Percentiles rank a stretch among this genome's conserved stretches.
These are phyloP conservation scores for Cladosporium sp. DNA, from an alignment of 2,329 filamentous ascomycete species.

Conservation along the genomic window DNA sequence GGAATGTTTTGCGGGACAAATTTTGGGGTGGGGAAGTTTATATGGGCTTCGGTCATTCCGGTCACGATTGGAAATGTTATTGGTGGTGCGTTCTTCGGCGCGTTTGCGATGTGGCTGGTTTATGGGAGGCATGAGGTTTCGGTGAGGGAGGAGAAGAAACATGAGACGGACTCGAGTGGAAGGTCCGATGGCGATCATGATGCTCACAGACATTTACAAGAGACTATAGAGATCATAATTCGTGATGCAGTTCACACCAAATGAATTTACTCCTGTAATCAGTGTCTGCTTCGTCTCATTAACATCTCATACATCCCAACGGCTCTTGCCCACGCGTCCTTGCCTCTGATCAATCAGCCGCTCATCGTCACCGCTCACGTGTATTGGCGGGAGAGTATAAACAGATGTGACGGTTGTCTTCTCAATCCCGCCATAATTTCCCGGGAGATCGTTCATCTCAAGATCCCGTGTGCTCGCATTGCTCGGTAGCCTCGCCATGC, in stretches of 20 bases:
- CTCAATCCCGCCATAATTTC: neutral
- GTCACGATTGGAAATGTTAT: conserved; percentile 23
- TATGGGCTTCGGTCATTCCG: conserved; percentile 31
- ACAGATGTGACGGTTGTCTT: neutral
- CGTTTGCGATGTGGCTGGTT: neutral
- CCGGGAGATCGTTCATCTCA: neutral
- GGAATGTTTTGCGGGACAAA: conserved; percentile 35
- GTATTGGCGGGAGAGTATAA: neutral
- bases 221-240: neutral
- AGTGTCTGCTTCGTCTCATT: neutral
- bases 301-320: neutral
- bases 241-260: neutral
- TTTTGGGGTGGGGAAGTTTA: conserved; percentile 44
- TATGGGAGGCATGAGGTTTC: neutral
- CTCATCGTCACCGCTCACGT: neutral
- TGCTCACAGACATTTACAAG: neutral
- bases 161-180: neutral
- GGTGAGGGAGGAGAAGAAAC: neutral
- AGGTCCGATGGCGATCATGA: neutral
- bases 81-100: conserved; percentile 18
- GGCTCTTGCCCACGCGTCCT: neutral
- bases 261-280: too few species aligned
- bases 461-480: neutral
- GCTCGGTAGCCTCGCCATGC: neutral
- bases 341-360: neutral